Percentiles rank a stretch among this genome's conserved stretches.
Evolutionary conservation across 2,329 filamentous ascomycete genomes (phyloP).

Genomic region (Parastagonospora nodorum): DNA sequence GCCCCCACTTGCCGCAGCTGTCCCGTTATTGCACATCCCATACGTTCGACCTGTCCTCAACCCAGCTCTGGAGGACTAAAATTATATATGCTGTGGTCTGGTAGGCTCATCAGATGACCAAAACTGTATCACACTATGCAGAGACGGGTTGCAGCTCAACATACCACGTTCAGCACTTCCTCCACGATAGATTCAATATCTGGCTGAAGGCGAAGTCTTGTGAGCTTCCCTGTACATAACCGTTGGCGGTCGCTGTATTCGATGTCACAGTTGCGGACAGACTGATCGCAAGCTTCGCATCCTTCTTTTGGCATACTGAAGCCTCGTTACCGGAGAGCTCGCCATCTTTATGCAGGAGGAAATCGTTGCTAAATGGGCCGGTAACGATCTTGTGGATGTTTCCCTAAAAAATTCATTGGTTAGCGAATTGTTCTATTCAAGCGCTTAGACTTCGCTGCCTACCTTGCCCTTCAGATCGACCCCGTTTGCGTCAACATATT

Average conservation of each 20-base stretch:
- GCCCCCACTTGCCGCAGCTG: too few species aligned
- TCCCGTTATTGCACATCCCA: too few species aligned
- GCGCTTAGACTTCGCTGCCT: not conserved
- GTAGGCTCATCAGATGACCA: too few species aligned
- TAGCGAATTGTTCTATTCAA: not conserved
- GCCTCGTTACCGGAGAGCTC: conserved; percentile 25
- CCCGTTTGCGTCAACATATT: conserved; percentile 30
- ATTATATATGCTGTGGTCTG: too few species aligned
- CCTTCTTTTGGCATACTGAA: conserved; percentile 28
- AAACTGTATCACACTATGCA: too few species aligned
- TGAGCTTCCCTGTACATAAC: conserved; percentile 19
- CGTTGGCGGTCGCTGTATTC: conserved; percentile 9
- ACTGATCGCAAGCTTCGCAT: conserved; percentile 29
- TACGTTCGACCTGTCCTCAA: too few species aligned
- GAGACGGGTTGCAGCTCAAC: too few species aligned
- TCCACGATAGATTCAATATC: conserved; percentile 30
- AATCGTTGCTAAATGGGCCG: conserved; percentile 28
- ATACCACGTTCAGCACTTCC: conserved; percentile 19
- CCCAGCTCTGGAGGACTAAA: too few species aligned
- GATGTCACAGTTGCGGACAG: conserved; percentile 25
- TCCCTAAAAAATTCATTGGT: conserved; percentile 16
- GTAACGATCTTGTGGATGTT: conserved; percentile 29
- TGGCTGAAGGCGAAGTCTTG: conserved; percentile 23
- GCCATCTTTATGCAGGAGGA: conserved; percentile 31
- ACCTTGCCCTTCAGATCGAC: conserved; percentile 33